A percentile compares a stretch with the other conserved stretches of the same genome.
Conservation (phyloP, 768 basidiomycete species). For the Sarcodon aspratus region DNA sequence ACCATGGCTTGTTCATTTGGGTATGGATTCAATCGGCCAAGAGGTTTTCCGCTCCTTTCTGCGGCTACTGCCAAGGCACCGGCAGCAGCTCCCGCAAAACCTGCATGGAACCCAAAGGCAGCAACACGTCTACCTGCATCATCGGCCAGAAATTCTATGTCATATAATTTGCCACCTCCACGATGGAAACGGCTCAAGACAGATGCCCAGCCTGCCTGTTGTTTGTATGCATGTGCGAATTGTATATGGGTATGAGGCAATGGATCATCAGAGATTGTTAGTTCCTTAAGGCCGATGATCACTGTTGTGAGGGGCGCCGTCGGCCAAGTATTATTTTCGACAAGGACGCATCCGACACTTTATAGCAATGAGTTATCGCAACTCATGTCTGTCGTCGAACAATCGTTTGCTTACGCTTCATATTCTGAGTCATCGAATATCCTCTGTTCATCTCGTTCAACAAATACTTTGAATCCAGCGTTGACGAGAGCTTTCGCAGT, state of each 20-base stretch:
- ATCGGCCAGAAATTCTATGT: conserved; percentile 92
- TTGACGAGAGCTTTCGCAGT: conserved; percentile 83
- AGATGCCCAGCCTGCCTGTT: conserved; percentile 84
- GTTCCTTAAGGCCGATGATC: conserved; percentile 95
- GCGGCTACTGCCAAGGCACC: conserved; percentile 74
- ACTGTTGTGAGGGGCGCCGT: conserved; percentile 59
- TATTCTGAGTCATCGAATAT: conserved; percentile 93
- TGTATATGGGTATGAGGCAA: conserved; percentile 94
- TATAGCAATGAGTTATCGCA: conserved; percentile 2
- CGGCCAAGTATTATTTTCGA: conserved; percentile 84
- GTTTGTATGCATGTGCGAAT: conserved; percentile 97
- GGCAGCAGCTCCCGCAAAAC: conserved; percentile 95
- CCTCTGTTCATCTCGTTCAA: conserved; percentile 88
- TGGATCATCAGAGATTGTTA: conserved; percentile 73
- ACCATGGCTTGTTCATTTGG: conserved; percentile 82
- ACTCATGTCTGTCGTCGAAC: neutral
- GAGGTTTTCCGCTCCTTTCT: conserved; percentile 41
- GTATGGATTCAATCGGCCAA: conserved; percentile 72
- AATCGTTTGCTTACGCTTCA: conserved; percentile 56
- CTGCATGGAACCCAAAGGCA: conserved; percentile 96
- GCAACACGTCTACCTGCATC: conserved; percentile 81
- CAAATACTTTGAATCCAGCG: conserved; percentile 80
- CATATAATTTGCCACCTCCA: conserved; percentile 82
- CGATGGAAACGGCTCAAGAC: conserved; percentile 78
- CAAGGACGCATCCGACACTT: conserved; percentile 87